Evolutionary conservation across 495 filamentous ascomycete species (phyloP), one percentile per base, ranked within the genome.

Genomic region (Lichenothelia convexa): DNA sequence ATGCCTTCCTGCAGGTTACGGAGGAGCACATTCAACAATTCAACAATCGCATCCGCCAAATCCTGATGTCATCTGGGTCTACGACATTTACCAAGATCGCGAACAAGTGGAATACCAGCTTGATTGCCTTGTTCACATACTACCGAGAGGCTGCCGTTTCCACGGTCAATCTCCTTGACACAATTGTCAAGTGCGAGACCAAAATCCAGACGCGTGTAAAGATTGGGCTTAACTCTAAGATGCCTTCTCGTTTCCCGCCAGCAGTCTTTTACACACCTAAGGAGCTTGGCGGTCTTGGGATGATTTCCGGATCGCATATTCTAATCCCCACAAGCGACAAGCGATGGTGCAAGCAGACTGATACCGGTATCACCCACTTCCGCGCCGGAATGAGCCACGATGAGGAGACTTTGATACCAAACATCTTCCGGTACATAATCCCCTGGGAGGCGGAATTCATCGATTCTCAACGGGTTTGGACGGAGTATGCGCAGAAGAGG

Each of bases 61-160:
- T 99, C 54, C 70, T 99, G 19, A 99, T 99, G 91, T 93, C 84
- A 9, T 95, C 87, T 42, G 91, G 91, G 18, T 93, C 84, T 3
- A 99, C 91, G 2, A 99, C 91, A 1, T 99, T 99, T 65, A 99
- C 91, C 33, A 99, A 99, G 70, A 99, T 99, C 48, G 91, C 91
- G 32, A 99, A 99, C 57, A 99, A 99, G 57, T 99, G 91, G 91
- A 99, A 99, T 56, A 95, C 91, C 0, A 85, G 80, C 5, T 61
- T 99, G 39, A 99, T 99, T 50, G 87, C 91, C n/a, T 67, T 99
- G 18, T 99, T 99, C 63, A 99, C 91, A 0, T 99, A 99, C 56
- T 99, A 95, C 52, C 84, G 91, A 50, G 91, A 99, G 51, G 91
- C 91, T 26, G 91, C 86, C 21, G 85, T 95, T n/a, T 89, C 83